Conservation (phyloP, 139 green algal species). For the Chlamydomonas urium region DNA sequence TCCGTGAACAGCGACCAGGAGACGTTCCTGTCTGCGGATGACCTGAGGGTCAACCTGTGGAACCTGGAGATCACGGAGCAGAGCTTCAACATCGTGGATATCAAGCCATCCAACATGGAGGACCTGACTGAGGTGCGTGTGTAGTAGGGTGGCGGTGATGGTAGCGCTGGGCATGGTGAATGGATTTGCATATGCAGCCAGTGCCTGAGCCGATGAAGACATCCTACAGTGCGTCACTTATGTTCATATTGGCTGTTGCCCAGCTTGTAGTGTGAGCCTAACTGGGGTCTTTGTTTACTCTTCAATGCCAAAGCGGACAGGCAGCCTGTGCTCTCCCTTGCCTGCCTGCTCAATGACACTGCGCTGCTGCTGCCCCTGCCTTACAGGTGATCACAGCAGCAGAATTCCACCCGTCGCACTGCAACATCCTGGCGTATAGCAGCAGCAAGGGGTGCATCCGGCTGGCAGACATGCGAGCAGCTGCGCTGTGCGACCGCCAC, state of each 20-base stretch:
- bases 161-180: too few species aligned
- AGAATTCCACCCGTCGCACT: constrained; percentile 89
- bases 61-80: constrained; percentile 87
- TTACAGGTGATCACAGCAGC: constrained; percentile 93
- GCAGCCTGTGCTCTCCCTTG: too few species aligned
- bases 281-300: too few species aligned
- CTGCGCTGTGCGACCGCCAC: constrained; percentile 86
- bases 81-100: constrained; percentile 98
- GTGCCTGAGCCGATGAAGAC: too few species aligned
- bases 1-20: constrained; percentile 81
- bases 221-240: too few species aligned
- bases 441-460: constrained; percentile 94
- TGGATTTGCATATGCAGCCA: too few species aligned
- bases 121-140: constrained; percentile 87
- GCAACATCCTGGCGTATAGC: constrained; percentile 89
- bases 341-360: too few species aligned
- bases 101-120: constrained; percentile 98
- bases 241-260: too few species aligned
- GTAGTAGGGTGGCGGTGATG: neutral
- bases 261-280: too few species aligned
- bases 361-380: too few species aligned
- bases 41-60: constrained; percentile 95
- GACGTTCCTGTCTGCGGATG: constrained; percentile 94
- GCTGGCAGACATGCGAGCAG: constrained; percentile 86
- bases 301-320: too few species aligned